Percentiles rank a stretch among this genome's conserved stretches.
These are phyloP conservation scores for Lachancea quebecensis DNA, from an alignment of 805 yeast genomes.

Conservation along the genomic window DNA sequence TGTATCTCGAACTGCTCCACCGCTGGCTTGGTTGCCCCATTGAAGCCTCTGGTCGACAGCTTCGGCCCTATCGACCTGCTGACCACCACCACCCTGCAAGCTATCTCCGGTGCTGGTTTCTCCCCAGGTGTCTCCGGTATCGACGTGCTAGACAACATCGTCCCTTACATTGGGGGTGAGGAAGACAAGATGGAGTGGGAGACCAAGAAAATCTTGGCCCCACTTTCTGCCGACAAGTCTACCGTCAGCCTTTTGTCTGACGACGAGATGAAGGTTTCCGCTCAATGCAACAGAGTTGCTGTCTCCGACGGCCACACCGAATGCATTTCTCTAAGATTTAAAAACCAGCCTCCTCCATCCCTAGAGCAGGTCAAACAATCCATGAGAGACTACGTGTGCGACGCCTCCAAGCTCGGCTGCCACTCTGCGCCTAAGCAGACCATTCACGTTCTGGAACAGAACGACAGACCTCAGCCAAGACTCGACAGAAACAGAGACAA, in stretches of 20 bases:
- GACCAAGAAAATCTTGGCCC: conserved; percentile 87
- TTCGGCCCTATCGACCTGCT: conserved; percentile 88
- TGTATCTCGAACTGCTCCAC: conserved; percentile 98
- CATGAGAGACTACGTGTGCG: conserved; percentile 70
- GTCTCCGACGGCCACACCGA: conserved; percentile 98
- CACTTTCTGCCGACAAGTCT: conserved; percentile 42
- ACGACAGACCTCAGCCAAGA: conserved; percentile 95
- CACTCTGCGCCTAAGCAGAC: conserved; percentile 90
- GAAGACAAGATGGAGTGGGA: conserved; percentile 99
- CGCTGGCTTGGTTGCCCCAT: conserved; percentile 94
- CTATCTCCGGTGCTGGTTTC: conserved; percentile 97
- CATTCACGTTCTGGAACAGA: conserved; percentile 84
- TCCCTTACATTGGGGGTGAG: conserved; percentile 93
- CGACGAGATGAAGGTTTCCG: conserved; percentile 77
- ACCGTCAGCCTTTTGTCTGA: conserved; percentile 54
- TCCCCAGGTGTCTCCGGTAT: conserved; percentile 97
- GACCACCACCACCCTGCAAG: conserved; percentile 90
- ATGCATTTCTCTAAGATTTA: conserved; percentile 81
- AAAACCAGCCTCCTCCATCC: conserved; percentile 76
- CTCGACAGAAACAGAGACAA: conserved; percentile 91
- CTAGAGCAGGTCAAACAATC: conserved; percentile 70
- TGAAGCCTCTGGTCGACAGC: conserved; percentile 82
- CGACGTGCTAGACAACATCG: conserved; percentile 88
- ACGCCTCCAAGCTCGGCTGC: conserved; percentile 73
- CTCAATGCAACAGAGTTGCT: conserved; percentile 95